Percentiles rank a stretch among this genome's conserved stretches.
These are phyloP conservation scores for Aspergillus pseudoterreus DNA, from an alignment of 2,329 filamentous ascomycete genomes.

Conservation along the genomic window DNA sequence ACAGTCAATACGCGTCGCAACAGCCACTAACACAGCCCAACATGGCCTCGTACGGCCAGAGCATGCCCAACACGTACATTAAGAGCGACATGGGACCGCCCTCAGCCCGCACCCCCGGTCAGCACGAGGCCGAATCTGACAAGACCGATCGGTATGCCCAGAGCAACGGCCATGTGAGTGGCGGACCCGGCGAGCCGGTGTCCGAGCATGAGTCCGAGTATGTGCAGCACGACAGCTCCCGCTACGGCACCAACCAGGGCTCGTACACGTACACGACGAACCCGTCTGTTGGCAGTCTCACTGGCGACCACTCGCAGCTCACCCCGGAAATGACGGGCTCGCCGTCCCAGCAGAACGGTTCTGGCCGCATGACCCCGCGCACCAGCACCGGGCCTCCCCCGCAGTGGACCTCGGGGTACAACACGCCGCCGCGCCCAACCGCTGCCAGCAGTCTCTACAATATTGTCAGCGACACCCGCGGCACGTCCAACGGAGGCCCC, in stretches of 20 bases:
- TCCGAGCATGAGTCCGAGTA: conserved; percentile 73
- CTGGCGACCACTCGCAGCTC: conserved; percentile 71
- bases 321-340: conserved; percentile 80
- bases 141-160: conserved; percentile 67
- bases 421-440: conserved; percentile 67
- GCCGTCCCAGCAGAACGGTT: conserved; percentile 72
- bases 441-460: conserved; percentile 82
- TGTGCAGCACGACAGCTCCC: conserved; percentile 71
- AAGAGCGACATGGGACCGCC: conserved; percentile 90
- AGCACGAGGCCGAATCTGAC: conserved; percentile 58
- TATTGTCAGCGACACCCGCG: conserved; percentile 78
- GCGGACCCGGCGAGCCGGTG: conserved; percentile 60
- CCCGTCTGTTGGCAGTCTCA: conserved; percentile 61
- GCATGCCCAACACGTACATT: conserved; percentile 60
- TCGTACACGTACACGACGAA: conserved; percentile 74
- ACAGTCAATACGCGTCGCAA: conserved; percentile 65
- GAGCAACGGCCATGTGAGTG: conserved; percentile 52
- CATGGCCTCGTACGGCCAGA: conserved; percentile 63
- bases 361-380: conserved; percentile 80
- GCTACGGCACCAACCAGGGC: conserved; percentile 67
- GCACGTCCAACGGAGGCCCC: conserved; percentile 59
- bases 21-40: conserved; percentile 59
- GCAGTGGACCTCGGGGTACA: conserved; percentile 74
- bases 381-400: conserved; percentile 68
- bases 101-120: conserved; percentile 56